Evolutionary conservation across 1,284 basidiomycete species (phyloP), one percentile per base, ranked within the genome.

Genomic region (Stereum hirsutum): DNA sequence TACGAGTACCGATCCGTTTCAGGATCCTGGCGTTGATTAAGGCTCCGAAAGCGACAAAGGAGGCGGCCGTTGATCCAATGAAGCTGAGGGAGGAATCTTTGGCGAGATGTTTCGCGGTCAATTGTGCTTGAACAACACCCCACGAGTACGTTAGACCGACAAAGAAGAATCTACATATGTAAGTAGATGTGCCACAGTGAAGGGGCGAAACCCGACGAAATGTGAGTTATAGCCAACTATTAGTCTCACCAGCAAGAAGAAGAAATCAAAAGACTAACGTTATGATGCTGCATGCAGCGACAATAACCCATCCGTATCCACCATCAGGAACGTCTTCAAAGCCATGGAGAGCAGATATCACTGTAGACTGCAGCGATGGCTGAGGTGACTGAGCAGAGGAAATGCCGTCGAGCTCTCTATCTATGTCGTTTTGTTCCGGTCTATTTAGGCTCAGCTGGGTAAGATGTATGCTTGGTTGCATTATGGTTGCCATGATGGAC

Each of bases 221-320:
- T n/a, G n/a, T n/a, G n/a, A n/a, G n/a, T n/a, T n/a, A n/a, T n/a
- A n/a, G n/a, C n/a, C n/a, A n/a, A n/a, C n/a, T n/a, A n/a, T n/a
- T n/a, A 30, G 28, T 30, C 10, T 30, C n/a, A 30, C 10, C 28
- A n/a, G 6, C 23, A 28, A 6, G 39, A 30, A 14, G 3, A 3
- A 27, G 27, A 4, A 8, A 2, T 30, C 6, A 25, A 7, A 17
- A 15, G 20, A 35, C 41, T 28, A 28, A 43, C 49, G 49, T 46
- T 4, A 56, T 42, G 25, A 50, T 37, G n/a, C 52, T 49, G 39
- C 52, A 55, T 4, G 44, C 50, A 8, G 45, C 46, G 11, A 55
- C 52, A 23, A 57, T 48, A 3, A 52, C 47, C 56, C 56, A 56
- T 28, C 53, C 53, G 38, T 57, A 54, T 6, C 52, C 52, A 10